Evolutionary conservation across 768 basidiomycete species (phyloP), one percentile per base, ranked within the genome.

Genomic region (Daedalea quercina): DNA sequence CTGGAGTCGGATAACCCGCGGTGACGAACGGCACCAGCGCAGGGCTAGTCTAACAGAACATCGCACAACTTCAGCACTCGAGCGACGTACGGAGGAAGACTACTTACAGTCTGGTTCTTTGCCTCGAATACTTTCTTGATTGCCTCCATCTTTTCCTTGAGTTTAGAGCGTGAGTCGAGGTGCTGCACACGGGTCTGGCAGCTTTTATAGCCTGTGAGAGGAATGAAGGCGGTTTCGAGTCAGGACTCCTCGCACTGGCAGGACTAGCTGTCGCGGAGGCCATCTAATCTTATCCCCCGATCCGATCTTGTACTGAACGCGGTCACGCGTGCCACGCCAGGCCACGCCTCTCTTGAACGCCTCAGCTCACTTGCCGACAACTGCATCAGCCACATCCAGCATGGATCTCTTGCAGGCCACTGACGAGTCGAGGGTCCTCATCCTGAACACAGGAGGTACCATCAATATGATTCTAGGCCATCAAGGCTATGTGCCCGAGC

Each of bases 361-460:
- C 17, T 20, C 46, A 7, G 9, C 46, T 9, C n/a, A n/a, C 28
- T 34, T 26, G 46, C 26, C 44, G 7, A 22, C 9, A 20, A 24
- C 25, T 23, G 35, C 20, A 20, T 35, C 19, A 49, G 35, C 48
- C 19, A 2, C 25, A 11, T 45, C 51, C 48, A 49, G 23, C 28
- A 69, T 86, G 84, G 80, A 82, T 55, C 57, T 70, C 15, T 68
- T 68, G 47, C 67, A 72, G 43, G 72, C 76, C 58, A 68, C 78
- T 19, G 81, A 87, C 56, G 90, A 93, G 62, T 82, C 88, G 11
- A 77, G 80, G 50, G 88, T 94, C n/a, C 82, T 93, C 49, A 76
- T 94, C 54, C 85, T 94, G 25, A 93, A 93, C 72, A 93, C 92
- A 33, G 91, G 88, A 26, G 92, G 92, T 15, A 94, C 92, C 0